These are phyloP conservation scores for Niebla homalea DNA, from an alignment of 495 filamentous ascomycete genomes.

Conservation along the genomic window DNA sequence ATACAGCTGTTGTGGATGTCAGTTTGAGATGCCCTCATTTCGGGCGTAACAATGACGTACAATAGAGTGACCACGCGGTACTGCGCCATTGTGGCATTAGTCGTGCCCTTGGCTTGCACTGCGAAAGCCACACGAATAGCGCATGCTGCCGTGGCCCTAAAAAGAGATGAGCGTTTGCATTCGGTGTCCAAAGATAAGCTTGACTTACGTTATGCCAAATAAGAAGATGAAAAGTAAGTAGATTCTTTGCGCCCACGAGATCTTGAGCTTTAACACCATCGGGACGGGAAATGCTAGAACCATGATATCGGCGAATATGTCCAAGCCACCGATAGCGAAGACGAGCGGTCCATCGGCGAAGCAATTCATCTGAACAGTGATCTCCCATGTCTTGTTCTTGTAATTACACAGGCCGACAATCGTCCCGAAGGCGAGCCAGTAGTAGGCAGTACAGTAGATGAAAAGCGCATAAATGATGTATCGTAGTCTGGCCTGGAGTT, in stretches of 20 bases:
- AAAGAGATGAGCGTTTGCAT: neutral
- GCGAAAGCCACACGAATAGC: slow-evolving; percentile 7
- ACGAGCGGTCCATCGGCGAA: slow-evolving; percentile 7
- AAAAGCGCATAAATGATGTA: slow-evolving; percentile 10
- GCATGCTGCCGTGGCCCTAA: slow-evolving; percentile 6
- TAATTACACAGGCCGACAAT: slow-evolving; percentile 7
- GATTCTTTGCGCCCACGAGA: slow-evolving; percentile 6
- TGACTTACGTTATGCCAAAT: slow-evolving; percentile 4
- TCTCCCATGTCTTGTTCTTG: slow-evolving; percentile 5
- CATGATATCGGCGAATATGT: slow-evolving; percentile 6
- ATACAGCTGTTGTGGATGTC: slow-evolving; percentile 2
- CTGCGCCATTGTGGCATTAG: slow-evolving; percentile 10
- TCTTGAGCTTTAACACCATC: slow-evolving; percentile 5
- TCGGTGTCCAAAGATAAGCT: neutral
- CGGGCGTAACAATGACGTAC: neutral
- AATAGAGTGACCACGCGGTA: slow-evolving; percentile 8
- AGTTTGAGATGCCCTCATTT: neutral
- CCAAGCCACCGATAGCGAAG: slow-evolving; percentile 9
- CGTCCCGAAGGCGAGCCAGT: slow-evolving; percentile 5
- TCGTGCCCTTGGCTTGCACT: slow-evolving; percentile 2
- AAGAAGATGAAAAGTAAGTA: slow-evolving; percentile 10
- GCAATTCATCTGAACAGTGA: slow-evolving; percentile 9
- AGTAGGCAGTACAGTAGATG: slow-evolving; percentile 9
- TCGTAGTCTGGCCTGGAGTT: neutral
- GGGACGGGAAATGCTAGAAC: slow-evolving; percentile 7